phyloP scores from a whole-genome alignment of 2,329 filamentous ascomycete species.

The Colletotrichum lini region DNA sequence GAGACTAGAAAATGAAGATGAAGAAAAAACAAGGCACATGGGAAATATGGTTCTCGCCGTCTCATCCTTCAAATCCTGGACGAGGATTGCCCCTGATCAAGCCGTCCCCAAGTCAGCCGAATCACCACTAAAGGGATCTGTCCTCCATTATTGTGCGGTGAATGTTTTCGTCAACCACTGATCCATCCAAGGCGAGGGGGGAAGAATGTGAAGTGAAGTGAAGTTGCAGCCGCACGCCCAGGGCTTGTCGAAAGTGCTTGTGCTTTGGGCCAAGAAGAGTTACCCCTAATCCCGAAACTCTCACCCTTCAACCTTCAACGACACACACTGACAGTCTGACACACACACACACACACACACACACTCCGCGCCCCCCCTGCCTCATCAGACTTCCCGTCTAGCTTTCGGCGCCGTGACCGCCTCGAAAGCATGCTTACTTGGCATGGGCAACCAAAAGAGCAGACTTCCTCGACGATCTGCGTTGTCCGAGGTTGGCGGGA shows the following conservation, averaged over 20 bases:
- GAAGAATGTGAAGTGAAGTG: neutral
- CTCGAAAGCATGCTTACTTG: neutral
- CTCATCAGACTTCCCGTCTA: conserved; percentile 5
- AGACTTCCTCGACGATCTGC: neutral
- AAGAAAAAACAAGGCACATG: neutral
- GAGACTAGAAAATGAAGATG: neutral
- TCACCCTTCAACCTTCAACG: neutral
- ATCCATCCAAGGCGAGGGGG: neutral
- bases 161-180: conserved; percentile 1
- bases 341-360: neutral
- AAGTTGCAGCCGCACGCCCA: neutral
- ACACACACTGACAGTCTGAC: neutral
- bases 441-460: neutral
- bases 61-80: conserved; percentile 23
- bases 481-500: neutral
- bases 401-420: neutral
- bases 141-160: neutral
- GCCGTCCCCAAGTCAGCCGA: neutral
- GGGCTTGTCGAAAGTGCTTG: conserved; percentile 1
- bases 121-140: neutral
- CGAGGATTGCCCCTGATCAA: neutral
- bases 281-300: neutral
- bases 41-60: conserved; percentile 5
- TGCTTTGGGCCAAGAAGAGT: neutral
- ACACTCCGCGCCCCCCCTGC: neutral